Base-by-base conservation (phyloP, 2,329 filamentous ascomycete species). In the Talaromyces sp. region DNA sequence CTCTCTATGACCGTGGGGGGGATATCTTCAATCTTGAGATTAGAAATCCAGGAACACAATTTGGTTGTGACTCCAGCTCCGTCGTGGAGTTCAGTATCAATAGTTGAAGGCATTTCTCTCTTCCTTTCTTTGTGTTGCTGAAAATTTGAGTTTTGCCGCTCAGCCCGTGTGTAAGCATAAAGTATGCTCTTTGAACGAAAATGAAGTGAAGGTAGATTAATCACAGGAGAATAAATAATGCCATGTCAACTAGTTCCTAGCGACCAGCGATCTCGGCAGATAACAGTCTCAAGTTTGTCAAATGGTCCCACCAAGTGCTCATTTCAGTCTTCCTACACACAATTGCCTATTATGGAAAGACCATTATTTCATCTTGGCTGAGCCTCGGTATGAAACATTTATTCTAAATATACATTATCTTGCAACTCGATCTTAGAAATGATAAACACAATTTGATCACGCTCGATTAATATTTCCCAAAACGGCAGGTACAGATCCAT, bases 1-100 rank as follows among this genome's bases (percentile, higher is more conserved):
- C 79, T 41, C 15, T n/a, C 39, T 41, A 41, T 41, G 13, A 41
- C 39, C 2, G 39, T 41, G 7, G 39, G 39, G 17, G 39, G 39
- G 8, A 41, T n/a, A 17, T 41, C 39, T 15, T 41, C 39, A 7
- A 41, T 41, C 7, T 41, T 41, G 15, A 41, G 39, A 15, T 41
- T 41, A n/a, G 15, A 41, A n/a, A 41, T 17, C 39, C 39, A 41
- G 15, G 39, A 41, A 41, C 39, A 41, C 15, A 41, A 41, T 7
- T 41, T 7, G 39, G 39, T 41, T 15, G 39, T 41, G 15, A 41
- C 39, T 41, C 39, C 39, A 41, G 39, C 39, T 41, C 39, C 39
- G 17, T 41, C 17, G 15, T 15, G 15, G 39, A 15, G 11, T n/a
- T 41, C 15, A 17, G 39, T 17, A 41, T 41, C 39, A 41, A 41